Evolutionary conservation across 2,329 filamentous ascomycete species (phyloP), one percentile per base, ranked within the genome.

Genomic region (Elsinoe necatrix): DNA sequence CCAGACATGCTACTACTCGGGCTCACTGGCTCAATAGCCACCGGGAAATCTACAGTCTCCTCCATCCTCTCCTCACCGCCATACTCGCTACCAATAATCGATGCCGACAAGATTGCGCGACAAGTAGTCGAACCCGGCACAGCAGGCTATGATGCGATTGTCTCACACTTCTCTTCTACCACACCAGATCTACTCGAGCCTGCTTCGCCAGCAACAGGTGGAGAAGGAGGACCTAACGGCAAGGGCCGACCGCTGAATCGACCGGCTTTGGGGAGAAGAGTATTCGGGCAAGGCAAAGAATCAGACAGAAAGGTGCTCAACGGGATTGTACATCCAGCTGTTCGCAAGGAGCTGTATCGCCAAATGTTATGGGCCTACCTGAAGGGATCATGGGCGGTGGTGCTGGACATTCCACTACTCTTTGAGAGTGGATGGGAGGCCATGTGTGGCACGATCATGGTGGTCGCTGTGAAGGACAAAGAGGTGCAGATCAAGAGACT

Each of bases 31-130:
- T 95, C 91, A 60, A 97, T 98, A 68, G 93, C 93, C 59, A 98
- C 93, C 4, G 93, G 93, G 70, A 98, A 98, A 80, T 95, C 92
- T 45, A 98, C 92, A 63, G 90, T 96, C 56, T 95, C 93, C 25
- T 78, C 80, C 37, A 80, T 95, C 64, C 87, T 98, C 65, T 83
- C 86, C 52, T 78, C 82, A 3, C 77, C 87, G 4, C 93, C 92
- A 0, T 87, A 96, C 77, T 85, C 82, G 59, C 80, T 98, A 60
- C 91, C 93, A 65, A 80, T 98, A 64, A 85, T 98, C 75, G 93
- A 98, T 69, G 92, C 93, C 68, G 93, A 98, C 75, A 74, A 95
- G 57, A 80, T 97, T 60, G 92, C 93, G 48, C 90, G 92, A 64
- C 81, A 93, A 70, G 93, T 97, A 59, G 92, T 98, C 69, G 89